Base-by-base conservation (phyloP, 140 eudicot genomes). In the Bidens hawaiensis region DNA sequence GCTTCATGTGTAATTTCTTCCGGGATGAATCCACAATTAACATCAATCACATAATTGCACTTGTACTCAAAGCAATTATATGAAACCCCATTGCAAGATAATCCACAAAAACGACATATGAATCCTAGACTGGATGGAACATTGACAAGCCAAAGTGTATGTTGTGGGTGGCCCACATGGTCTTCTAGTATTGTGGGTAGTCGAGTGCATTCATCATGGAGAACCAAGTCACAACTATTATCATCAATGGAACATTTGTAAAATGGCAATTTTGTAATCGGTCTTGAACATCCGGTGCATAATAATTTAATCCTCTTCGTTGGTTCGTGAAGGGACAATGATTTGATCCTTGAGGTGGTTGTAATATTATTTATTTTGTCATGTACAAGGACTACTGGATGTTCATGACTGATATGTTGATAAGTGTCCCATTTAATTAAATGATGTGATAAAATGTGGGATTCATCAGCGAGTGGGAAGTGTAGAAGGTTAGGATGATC, bases 351-450 rank as follows among this genome's bases (percentile, higher is more conserved):
- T 3, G 56, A 62, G 18, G 36, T 21, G 6, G 12, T 24, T 11
- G 4, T 13, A 13, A 17, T 26, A 9, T 43, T 21, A 6, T 31
- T 13, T 13, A 67, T 22, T 15, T n/a, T n/a, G n/a, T n/a, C n/a
- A n/a, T n/a, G n/a, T n/a, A n/a, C n/a, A n/a, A 53, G 17, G 54
- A 53, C 42, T 36, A 67, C 5, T 67, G 64, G 72, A 67, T 67
- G 64, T 25, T 36, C 27, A 52, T 67, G 72, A 6, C n/a, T 9
- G 16, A 38, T 34, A 52, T 52, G 38, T 52, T 1, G 10, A 47
- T n/a, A 19, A 14, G 19, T 26, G 36, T 18, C 18, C 8, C 14
- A 33, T 4, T 21, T 8, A 62, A n/a, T n/a, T n/a, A 16, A 8
- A 10, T 2, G 59, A 48, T 36, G 41, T 6, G 45, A 18, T 27